Base-by-base conservation (phyloP, 768 basidiomycete species). In the Kwoniella newhampshirensis region DNA sequence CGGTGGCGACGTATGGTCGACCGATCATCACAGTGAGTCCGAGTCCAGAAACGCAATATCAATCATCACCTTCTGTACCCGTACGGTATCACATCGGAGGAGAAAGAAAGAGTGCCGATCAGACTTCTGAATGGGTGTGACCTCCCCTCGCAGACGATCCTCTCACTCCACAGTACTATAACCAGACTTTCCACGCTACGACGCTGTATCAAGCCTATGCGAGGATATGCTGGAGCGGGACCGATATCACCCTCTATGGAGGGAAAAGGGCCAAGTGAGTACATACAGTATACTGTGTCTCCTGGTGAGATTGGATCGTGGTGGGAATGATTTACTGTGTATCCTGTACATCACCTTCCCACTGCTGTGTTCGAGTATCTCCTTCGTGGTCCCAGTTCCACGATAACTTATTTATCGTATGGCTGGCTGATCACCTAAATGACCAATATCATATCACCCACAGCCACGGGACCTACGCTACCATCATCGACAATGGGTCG, bases 181-280 rank as follows among this genome's bases (percentile, higher is more conserved):
- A 60, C 20, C 27, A 28, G 4, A 60, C 51, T 8, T 60, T 60
- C 39, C 59, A 60, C 25, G 42, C 59, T 37, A 54, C 52, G 0
- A 51, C 50, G 9, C 45, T 48, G 15, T 40, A 60, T 32, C 25
- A 45, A 13, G 59, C 50, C 27, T 60, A 40, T 45, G 48, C 52
- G 9, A 53, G 53, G 13, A 27, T 54, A 23, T 60, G 51, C 21
- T 60, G 59, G 59, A 49, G 40, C n/a, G 59, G 59, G 28, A 23
- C n/a, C 7, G 52, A 54, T 25, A 54, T 60, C 30, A 54, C 43
- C 8, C 30, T 60, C 17, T 41, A 25, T n/a, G 59, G 59, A 23
- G 39, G 52, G 3, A 60, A 60, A 35, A 36, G 59, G 20, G 30
- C 15, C 26, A 60, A 60, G 59, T 60, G 59, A 45, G 59, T 60